Base-by-base conservation (phyloP, 306 rosid genomes). In the Cucumis melo region DNA sequence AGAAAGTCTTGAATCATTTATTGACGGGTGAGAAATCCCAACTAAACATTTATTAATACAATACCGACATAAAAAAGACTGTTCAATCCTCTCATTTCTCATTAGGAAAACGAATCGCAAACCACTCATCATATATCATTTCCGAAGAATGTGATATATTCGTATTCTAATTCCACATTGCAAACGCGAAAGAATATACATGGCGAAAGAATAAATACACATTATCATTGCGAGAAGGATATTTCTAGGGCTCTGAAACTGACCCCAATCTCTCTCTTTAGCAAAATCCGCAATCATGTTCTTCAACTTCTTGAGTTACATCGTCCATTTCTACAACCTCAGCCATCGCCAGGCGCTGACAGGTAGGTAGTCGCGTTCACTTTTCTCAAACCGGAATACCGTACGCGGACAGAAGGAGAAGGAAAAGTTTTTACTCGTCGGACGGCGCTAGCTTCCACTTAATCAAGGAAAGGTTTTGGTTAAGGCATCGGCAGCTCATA, bases 181-280 rank as follows among this genome's bases (percentile, higher is more conserved):
- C 6, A 41, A 42, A 67, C 7, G 74, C 54, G 2, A 13, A 42
- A 42, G 36, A 21, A 42, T n/a, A 2, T 41, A 7, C 2, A n/a
- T 36, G 1, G 29, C 19, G 27, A 58, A 59, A 66, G 53, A 59
- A 76, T 4, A 75, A 12, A 17, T n/a, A 24, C 6, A 15, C 6
- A 7, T 44, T 62, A 77, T 73, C 79, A 77, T 46, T 1, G 79
- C 79, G 20, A 62, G 64, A 48, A 77, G 79, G 29, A 77, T 61
- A 62, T 77, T 77, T 77, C 79, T 77, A 77, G 73, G 79, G 73
- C 79, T 77, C 17, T 77, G 79, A 62, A 77, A 77, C 73, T 62
- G 73, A 62, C 46, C 73, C 79, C 79, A 77, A 34, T 77, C 79
- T 15, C 79, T 62, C 34, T 77, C 79, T 65, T 32, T 60, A 29